These are phyloP conservation scores for Fraxinus dipetala DNA, from an alignment of 305 asterid genomes.

Conservation along the genomic window DNA sequence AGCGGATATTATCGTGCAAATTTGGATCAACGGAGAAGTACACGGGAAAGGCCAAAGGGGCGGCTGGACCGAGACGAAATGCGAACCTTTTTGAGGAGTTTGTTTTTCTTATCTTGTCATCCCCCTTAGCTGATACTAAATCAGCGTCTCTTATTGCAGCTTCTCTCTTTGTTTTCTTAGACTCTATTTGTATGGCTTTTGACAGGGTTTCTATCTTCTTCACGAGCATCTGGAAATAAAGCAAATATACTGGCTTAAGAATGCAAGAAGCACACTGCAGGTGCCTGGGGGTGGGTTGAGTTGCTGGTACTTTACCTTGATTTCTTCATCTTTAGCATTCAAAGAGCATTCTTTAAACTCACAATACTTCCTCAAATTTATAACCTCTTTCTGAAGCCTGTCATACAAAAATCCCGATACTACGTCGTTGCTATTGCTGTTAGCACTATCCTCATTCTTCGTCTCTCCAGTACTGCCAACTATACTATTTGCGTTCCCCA, in stretches of 20 bases:
- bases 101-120: conserved; percentile 37
- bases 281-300: neutral
- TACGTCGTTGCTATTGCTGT: conserved; percentile 2
- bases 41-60: neutral
- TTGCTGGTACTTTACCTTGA: conserved; percentile 45
- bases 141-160: conserved; percentile 53
- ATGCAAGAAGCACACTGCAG: conserved; percentile 13
- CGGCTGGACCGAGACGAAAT: neutral
- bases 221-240: conserved; percentile 47
- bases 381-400: conserved; percentile 83
- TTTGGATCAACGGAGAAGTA: neutral
- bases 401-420: conserved; percentile 84
- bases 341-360: conserved; percentile 50
- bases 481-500: neutral
- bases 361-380: conserved; percentile 57
- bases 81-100: conserved; percentile 51
- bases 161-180: conserved; percentile 67
- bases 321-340: conserved; percentile 68
- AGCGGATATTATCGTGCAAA: neutral
- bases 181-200: conserved; percentile 64
- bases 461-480: conserved; percentile 17
- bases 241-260: conserved; percentile 1
- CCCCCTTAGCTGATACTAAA: conserved; percentile 34
- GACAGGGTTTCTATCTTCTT: conserved; percentile 63
- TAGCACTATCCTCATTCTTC: neutral